Evolutionary conservation across 495 filamentous ascomycete genomes (phyloP), one percentile per base, ranked within the genome.

Genomic region (Penicillium flavigenum): DNA sequence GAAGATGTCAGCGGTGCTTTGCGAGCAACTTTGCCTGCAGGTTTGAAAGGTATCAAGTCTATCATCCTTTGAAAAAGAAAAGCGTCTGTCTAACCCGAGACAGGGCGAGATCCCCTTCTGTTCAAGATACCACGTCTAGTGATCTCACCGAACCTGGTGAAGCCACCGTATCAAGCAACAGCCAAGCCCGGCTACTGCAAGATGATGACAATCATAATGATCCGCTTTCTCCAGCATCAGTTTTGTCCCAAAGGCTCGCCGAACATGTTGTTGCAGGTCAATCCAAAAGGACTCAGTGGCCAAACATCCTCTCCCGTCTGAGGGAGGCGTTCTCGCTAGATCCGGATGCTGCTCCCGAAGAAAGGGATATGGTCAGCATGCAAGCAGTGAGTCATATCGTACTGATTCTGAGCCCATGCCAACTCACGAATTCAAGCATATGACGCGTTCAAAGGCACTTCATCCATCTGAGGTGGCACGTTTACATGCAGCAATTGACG

Each of bases 281-380:
- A 43, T 56, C 57, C 2, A 62, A 55, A 32, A 57, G 57, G 31
- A 39, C 34, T 11, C 44, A 54, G 12, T 63, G 57, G 63, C 63
- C 63, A 20, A 63, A 55, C 24, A 53, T 66, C 32, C 24, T 66
- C 12, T 57, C 52, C 9, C 56, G 63, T 1, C 54, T 66, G 42
- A 57, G 63, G 52, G 60, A 66, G 26, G 63, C 63, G 2, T 60
- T 66, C 22, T 66, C 60, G 16, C 56, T 66, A 11, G 47, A 58
- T 50, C 29, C 57, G 9, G 50, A 61, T 14, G 16, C 31, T 8
- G 47, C 29, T 5, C 50, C 51, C 14, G 62, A 58, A 39, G 62
- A 56, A 32, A 27, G 36, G 2, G 45, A 60, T n/a, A 61, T 64
- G 51, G 46, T 51, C 29, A 55, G 54, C 20, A 51, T 60, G 53